A percentile compares a stretch with the other conserved stretches of the same genome.
phyloP scores from a whole-genome alignment of 2,329 filamentous ascomycete species.

The Ascochyta fabae region DNA sequence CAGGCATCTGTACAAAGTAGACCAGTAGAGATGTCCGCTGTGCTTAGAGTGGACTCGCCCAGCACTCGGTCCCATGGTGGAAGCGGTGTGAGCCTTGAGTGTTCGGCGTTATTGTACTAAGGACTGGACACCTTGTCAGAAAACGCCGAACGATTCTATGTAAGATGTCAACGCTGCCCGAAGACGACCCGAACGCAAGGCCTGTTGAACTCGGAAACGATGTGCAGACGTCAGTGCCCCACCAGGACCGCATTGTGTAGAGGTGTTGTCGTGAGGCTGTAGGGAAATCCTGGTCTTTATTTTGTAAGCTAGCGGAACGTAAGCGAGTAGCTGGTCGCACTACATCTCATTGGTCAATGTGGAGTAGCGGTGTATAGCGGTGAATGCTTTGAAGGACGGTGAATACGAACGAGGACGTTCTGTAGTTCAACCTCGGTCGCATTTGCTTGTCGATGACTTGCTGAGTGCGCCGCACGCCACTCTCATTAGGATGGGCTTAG shows the following conservation, averaged over 20 bases:
- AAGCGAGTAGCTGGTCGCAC: slow-evolving; percentile 6
- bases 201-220: slow-evolving; percentile 1
- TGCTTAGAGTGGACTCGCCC: neutral
- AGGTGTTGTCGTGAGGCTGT: slow-evolving; percentile 7
- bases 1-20: neutral
- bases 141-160: slow-evolving; percentile 9
- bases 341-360: slow-evolving; percentile 1
- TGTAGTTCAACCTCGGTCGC: slow-evolving; percentile 1
- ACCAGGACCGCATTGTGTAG: neutral
- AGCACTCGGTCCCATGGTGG: neutral
- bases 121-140: slow-evolving; percentile 11
- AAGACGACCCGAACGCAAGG: slow-evolving; percentile 6
- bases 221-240: slow-evolving; percentile 16
- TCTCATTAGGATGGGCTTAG: neutral
- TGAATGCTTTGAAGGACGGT: slow-evolving; percentile 7
- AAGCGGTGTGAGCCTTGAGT: slow-evolving; percentile 17
- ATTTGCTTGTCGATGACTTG: neutral
- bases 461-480: neutral
- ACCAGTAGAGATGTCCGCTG: neutral
- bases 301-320: slow-evolving; percentile 17
- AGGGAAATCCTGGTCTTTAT: slow-evolving; percentile 5
- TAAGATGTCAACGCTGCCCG: slow-evolving; percentile 1
- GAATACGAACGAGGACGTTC: slow-evolving; percentile 1
- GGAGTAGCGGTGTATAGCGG: slow-evolving; percentile 18
- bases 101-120: slow-evolving; percentile 4